A percentile compares a stretch with the other conserved stretches of the same genome.
These are phyloP conservation scores for Gracilaria domingensis DNA, from an alignment of 23 red algal genomes.

Conservation along the genomic window DNA sequence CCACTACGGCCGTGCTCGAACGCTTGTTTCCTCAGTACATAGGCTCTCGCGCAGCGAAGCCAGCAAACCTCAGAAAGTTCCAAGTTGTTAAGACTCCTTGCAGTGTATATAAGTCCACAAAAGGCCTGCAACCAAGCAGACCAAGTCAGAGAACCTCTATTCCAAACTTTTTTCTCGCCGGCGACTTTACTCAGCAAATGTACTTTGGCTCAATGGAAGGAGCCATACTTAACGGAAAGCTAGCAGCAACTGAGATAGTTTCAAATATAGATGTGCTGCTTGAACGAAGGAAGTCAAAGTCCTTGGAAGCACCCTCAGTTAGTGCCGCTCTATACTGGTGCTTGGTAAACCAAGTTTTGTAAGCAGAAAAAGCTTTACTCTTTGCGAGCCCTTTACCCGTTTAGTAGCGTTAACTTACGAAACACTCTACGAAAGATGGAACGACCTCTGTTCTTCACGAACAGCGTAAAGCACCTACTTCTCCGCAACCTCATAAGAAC, in stretches of 20 bases:
- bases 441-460: slow-evolving; percentile 92
- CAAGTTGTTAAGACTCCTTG: slow-evolving; percentile 96
- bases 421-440: slow-evolving; percentile 87
- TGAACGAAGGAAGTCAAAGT: not conserved
- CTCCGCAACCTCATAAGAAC: slow-evolving; percentile 71
- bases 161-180: slow-evolving; percentile 95
- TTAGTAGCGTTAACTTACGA: slow-evolving; percentile 10
- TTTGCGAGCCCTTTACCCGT: not conserved
- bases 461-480: slow-evolving; percentile 90
- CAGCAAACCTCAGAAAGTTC: slow-evolving; percentile 82
- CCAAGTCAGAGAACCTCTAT: slow-evolving; percentile 92
- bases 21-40: slow-evolving; percentile 92
- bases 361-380: slow-evolving; percentile 16
- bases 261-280: slow-evolving; percentile 15
- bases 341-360: not conserved
- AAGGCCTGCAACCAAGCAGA: slow-evolving; percentile 82
- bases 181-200: slow-evolving; percentile 96
- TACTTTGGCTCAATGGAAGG: slow-evolving; percentile 98
- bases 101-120: slow-evolving; percentile 95
- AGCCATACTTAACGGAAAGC: slow-evolving; percentile 90
- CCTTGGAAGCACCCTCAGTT: not conserved
- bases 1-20: slow-evolving; percentile 90
- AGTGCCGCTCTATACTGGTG: not conserved
- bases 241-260: slow-evolving; percentile 86
- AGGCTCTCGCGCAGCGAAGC: slow-evolving; percentile 69